These are phyloP conservation scores for Agroathelia rolfsii DNA, from an alignment of 1,284 basidiomycete genomes.

Conservation along the genomic window DNA sequence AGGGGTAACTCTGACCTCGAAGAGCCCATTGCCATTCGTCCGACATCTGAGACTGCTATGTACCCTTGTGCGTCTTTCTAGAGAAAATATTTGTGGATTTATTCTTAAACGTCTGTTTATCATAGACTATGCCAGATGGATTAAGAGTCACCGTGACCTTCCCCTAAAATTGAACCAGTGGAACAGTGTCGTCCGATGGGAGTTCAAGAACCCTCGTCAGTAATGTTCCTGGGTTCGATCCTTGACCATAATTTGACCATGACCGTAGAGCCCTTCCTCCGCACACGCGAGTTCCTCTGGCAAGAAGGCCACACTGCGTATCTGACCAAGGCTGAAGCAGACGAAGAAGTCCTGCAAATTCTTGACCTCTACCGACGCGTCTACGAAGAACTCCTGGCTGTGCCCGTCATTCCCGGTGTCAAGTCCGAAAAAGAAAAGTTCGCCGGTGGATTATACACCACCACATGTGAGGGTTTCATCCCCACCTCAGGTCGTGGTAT, in stretches of 20 bases:
- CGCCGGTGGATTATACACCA: constrained; percentile 96
- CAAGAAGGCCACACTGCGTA: constrained; percentile 98
- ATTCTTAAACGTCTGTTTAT: constrained; percentile 7
- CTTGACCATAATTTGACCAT: constrained; percentile 3
- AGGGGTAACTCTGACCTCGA: constrained; percentile 91
- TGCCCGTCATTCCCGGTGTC: constrained; percentile 92
- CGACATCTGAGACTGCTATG: constrained; percentile 97
- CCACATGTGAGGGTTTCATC: constrained; percentile 96
- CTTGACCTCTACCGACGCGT: constrained; percentile 93
- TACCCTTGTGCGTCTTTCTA: constrained; percentile 68
- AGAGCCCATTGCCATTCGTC: constrained; percentile 95
- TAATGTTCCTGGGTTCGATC: constrained; percentile 4
- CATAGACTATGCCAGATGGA: constrained; percentile 92
- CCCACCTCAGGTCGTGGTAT: constrained; percentile 96
- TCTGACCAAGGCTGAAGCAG: constrained; percentile 84
- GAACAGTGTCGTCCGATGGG: constrained; percentile 99
- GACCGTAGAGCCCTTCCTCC: constrained; percentile 86
- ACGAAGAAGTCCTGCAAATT: constrained; percentile 86
- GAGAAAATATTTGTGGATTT: constrained; percentile 5
- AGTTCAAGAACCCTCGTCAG: constrained; percentile 96
- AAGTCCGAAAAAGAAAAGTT: constrained; percentile 99
- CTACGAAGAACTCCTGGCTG: constrained; percentile 96
- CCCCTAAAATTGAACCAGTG: constrained; percentile 98
- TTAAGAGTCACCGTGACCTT: constrained; percentile 94
- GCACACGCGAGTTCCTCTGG: constrained; percentile 99